phyloP scores from a whole-genome alignment of 805 yeast genomes.

The Candida insectorum region DNA sequence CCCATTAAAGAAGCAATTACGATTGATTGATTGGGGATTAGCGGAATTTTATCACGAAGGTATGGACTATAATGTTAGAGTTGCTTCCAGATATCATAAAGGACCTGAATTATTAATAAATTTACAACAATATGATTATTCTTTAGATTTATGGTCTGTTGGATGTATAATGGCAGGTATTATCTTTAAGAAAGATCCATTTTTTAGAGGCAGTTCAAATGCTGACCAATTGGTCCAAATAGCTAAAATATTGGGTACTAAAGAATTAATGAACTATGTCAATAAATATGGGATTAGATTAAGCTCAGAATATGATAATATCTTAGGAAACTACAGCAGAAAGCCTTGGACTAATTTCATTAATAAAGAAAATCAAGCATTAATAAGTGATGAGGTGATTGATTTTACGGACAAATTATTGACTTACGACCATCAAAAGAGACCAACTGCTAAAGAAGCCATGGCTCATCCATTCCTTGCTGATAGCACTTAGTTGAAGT shows the following conservation, averaged over 20 bases:
- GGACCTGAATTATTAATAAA: constrained; percentile 89
- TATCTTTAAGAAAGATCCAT: constrained; percentile 85
- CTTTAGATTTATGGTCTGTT: constrained; percentile 85
- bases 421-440: constrained; percentile 81
- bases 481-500: too few relatives aligned
- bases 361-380: constrained; percentile 49
- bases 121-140: constrained; percentile 80
- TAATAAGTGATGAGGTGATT: constrained; percentile 53
- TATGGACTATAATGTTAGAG: constrained; percentile 85
- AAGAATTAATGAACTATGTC: constrained; percentile 63
- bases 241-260: constrained; percentile 83
- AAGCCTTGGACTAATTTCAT: constrained; percentile 66
- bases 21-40: constrained; percentile 91
- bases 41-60: constrained; percentile 92
- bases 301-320: constrained; percentile 73
- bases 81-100: constrained; percentile 86
- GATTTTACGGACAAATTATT: constrained; percentile 72
- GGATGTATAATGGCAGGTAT: constrained; percentile 92
- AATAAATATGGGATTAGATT: constrained; percentile 66
- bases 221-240: constrained; percentile 90
- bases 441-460: constrained; percentile 87
- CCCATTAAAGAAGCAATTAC: constrained; percentile 56
- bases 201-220: constrained; percentile 90
- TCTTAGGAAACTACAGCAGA: constrained; percentile 59
- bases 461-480: constrained; percentile 72